Evolutionary conservation across 257 asterid genomes (phyloP).

Genomic region (Fraxinus excelsior): DNA sequence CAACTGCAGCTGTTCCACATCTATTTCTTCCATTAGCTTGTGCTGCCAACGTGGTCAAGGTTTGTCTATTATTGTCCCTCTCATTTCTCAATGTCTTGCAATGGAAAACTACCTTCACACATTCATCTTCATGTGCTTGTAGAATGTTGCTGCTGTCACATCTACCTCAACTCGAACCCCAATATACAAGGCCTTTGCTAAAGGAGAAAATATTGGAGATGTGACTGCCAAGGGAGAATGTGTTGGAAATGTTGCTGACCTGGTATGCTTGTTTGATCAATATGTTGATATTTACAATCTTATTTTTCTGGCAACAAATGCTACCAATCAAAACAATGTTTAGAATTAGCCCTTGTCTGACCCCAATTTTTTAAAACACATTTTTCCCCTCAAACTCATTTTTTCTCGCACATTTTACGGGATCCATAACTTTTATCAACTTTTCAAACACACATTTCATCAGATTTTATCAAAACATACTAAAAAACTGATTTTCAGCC

Average conservation of each 20-base stretch:
- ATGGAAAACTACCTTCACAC: constrained; percentile 21
- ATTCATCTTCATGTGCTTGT: constrained; percentile 33
- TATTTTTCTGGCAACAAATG: constrained; percentile 18
- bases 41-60: constrained; percentile 98
- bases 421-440: no score
- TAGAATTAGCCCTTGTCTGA: neutral
- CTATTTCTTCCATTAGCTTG: constrained; percentile 97
- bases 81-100: constrained; percentile 6
- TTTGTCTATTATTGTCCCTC: constrained; percentile 27
- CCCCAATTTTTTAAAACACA: no score
- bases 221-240: constrained; percentile 99
- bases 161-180: constrained; percentile 98
- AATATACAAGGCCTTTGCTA: constrained; percentile 96
- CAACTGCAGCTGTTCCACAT: constrained; percentile 84
- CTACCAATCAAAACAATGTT: constrained; percentile 17
- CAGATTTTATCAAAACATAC: no score
- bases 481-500: no score
- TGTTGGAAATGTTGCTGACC: constrained; percentile 92
- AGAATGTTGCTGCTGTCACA: constrained; percentile 97
- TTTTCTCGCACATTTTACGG: no score
- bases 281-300: constrained; percentile 16
- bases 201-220: constrained; percentile 99
- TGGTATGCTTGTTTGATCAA: constrained; percentile 53
- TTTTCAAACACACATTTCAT: no score
- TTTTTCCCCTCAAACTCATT: no score